Evolutionary conservation across 2,329 filamentous ascomycete species (phyloP), one percentile per base, ranked within the genome.

Genomic region (Fulvia fulva): DNA sequence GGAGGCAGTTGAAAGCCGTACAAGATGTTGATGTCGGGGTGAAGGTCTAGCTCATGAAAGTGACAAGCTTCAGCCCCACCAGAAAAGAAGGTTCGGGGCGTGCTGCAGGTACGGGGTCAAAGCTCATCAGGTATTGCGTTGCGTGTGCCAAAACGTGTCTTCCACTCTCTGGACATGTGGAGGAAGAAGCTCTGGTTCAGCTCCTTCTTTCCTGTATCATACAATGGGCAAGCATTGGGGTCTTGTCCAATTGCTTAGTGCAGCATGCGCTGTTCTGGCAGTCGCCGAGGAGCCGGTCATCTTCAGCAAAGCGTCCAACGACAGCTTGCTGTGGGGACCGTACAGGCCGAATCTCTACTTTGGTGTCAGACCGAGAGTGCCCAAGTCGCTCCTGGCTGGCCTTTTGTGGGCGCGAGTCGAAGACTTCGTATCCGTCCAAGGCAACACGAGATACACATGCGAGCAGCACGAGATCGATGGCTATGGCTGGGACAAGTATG

Each of bases 401-500:
- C 79, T 99, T 71, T 84, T 97, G 78, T 99, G 94, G 94, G 86
- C 87, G 5, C 88, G 88, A 67, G 86, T 95, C 16, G 90, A 97
- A 69, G 83, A 87, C 65, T 97, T 87, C 74, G 77, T 80, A 44
- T 85, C 85, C 61, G 84, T 92, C 55, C 90, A 94, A 71, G 77
- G 86, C 60, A 89, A 87, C 67, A 88, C 97, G 68, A 87, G 94
- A 64, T 91, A 96, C 74, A 97, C 94, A 0, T 99, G 94, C 76
- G 94, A 97, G 74, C 94, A 99, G 74, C 85, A 94, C 73, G 91
- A 95, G 73, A 96, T 99, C 83, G 88, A 86, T 50, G 93, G 93
- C 56, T 99, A 99, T 74, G 94, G 94, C 62, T 99, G 94, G 94
- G 92, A 97, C 69, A 90, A 96, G 73, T 99, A 95, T 74, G 94